Percentiles rank a stretch among this genome's conserved stretches.
Evolutionary conservation across 768 basidiomycete species (phyloP).

Genomic region (Amanita pallidorosea): DNA sequence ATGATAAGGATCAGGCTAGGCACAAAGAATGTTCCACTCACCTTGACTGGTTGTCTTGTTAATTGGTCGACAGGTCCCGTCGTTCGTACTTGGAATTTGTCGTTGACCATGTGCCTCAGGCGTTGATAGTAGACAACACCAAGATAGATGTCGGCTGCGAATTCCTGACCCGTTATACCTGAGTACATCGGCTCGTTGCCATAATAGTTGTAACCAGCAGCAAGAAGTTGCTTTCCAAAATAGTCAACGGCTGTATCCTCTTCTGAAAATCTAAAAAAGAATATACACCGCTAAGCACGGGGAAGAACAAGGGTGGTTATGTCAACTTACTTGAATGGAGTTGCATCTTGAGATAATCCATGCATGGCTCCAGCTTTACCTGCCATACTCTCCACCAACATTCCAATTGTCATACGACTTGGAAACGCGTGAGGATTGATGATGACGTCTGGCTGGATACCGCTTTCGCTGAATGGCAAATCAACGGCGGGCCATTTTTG

Average conservation of each 20-base stretch:
- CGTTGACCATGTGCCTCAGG: slow-evolving; percentile 97
- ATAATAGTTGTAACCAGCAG: slow-evolving; percentile 96
- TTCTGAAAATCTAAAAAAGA: slow-evolving; percentile 38
- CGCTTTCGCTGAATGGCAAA: slow-evolving; percentile 98
- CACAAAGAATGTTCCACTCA: slow-evolving; percentile 19
- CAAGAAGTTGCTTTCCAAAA: slow-evolving; percentile 89
- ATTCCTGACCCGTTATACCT: slow-evolving; percentile 97
- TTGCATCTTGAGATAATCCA: slow-evolving; percentile 95
- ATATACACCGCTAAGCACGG: slow-evolving; percentile 1
- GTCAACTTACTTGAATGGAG: slow-evolving; percentile 81
- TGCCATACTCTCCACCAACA: slow-evolving; percentile 99
- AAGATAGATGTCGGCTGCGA: slow-evolving; percentile 96
- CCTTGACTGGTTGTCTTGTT: slow-evolving; percentile 96
- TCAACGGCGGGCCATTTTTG: slow-evolving; percentile 98
- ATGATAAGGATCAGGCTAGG: not conserved
- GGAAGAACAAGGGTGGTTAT: slow-evolving; percentile 3
- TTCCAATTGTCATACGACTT: slow-evolving; percentile 99
- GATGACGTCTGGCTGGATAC: slow-evolving; percentile 98
- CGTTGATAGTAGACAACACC: slow-evolving; percentile 99
- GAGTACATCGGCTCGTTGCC: slow-evolving; percentile 99
- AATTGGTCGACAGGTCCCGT: slow-evolving; percentile 95
- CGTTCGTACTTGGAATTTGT: slow-evolving; percentile 99
- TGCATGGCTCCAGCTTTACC: slow-evolving; percentile 99
- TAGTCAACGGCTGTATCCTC: slow-evolving; percentile 96
- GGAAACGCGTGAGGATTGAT: slow-evolving; percentile 99